A percentile compares a stretch with the other conserved stretches of the same genome.
Conservation (phyloP, 2,329 filamentous ascomycete species). For the Ascomycota sp. region DNA sequence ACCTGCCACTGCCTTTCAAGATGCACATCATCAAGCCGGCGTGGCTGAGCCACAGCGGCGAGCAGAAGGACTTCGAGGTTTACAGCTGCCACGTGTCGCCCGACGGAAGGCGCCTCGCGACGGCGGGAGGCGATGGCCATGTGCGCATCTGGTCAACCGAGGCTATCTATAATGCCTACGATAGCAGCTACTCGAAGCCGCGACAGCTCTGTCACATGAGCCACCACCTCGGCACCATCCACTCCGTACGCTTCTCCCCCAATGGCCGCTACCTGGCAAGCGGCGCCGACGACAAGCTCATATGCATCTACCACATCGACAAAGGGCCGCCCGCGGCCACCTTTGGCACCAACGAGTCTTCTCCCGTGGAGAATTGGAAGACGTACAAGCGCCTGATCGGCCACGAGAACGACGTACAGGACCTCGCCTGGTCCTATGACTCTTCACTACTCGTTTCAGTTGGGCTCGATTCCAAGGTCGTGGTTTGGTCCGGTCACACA, state of each 20-base stretch:
- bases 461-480: slow-evolving; percentile 88
- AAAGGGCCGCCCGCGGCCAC: slow-evolving; percentile 55
- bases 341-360: slow-evolving; percentile 76
- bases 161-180: slow-evolving; percentile 61
- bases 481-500: slow-evolving; percentile 93
- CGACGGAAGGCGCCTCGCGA: slow-evolving; percentile 76
- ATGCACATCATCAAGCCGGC: slow-evolving; percentile 87
- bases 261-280: slow-evolving; percentile 91
- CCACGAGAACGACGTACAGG: slow-evolving; percentile 96
- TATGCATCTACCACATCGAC: slow-evolving; percentile 87
- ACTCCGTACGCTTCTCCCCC: slow-evolving; percentile 87
- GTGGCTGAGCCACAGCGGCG: slow-evolving; percentile 89
- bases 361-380: slow-evolving; percentile 94
- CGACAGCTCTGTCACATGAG: slow-evolving; percentile 95
- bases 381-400: slow-evolving; percentile 81
- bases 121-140: slow-evolving; percentile 88
- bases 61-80: slow-evolving; percentile 95
- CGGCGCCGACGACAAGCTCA: slow-evolving; percentile 94
- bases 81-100: slow-evolving; percentile 96
- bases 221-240: slow-evolving; percentile 92
- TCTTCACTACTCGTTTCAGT: slow-evolving; percentile 91
- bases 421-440: slow-evolving; percentile 89
- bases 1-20: slow-evolving; percentile 13
- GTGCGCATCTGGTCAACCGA: slow-evolving; percentile 97
- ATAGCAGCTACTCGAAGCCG: slow-evolving; percentile 50